These are phyloP conservation scores for Apophysomyces sp. DNA, from an alignment of 371 early-diverging fungal species.

Conservation along the genomic window DNA sequence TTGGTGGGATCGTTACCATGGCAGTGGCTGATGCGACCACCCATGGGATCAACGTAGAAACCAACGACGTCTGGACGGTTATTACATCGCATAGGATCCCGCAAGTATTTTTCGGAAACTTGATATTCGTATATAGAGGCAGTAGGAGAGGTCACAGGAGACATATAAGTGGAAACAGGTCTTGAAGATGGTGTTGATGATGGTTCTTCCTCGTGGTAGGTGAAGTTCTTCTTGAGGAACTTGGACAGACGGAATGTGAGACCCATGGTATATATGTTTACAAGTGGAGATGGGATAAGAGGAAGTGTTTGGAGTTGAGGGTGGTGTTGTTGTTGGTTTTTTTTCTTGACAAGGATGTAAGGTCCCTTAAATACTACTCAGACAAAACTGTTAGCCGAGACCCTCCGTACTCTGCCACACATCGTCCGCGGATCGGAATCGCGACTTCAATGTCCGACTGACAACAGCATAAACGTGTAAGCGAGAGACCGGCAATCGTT, in stretches of 20 bases:
- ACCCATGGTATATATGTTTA: neutral
- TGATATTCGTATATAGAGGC: neutral
- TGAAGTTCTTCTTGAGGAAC: neutral
- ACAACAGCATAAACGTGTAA: neutral
- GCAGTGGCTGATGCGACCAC: slow-evolving; percentile 12
- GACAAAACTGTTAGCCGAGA: slow-evolving; percentile 1
- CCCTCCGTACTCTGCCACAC: neutral
- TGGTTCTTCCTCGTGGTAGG: neutral
- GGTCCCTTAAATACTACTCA: neutral
- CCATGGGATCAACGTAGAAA: slow-evolving; percentile 22
- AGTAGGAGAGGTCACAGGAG: neutral
- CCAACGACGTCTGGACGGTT: slow-evolving; percentile 14
- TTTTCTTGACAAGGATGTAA: neutral
- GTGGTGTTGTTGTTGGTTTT: neutral
- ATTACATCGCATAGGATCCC: slow-evolving; percentile 17
- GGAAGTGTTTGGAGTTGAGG: too few relatives aligned
- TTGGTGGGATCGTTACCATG: slow-evolving; percentile 11
- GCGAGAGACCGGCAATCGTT: neutral
- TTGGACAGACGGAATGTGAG: neutral
- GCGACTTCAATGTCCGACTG: neutral
- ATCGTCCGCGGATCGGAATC: neutral
- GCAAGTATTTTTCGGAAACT: neutral
- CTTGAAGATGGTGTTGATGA: neutral
- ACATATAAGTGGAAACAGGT: neutral
- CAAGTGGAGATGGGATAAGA: neutral